These are phyloP conservation scores for Fusarium equiseti DNA, from an alignment of 2,329 filamentous ascomycete species.

Conservation along the genomic window DNA sequence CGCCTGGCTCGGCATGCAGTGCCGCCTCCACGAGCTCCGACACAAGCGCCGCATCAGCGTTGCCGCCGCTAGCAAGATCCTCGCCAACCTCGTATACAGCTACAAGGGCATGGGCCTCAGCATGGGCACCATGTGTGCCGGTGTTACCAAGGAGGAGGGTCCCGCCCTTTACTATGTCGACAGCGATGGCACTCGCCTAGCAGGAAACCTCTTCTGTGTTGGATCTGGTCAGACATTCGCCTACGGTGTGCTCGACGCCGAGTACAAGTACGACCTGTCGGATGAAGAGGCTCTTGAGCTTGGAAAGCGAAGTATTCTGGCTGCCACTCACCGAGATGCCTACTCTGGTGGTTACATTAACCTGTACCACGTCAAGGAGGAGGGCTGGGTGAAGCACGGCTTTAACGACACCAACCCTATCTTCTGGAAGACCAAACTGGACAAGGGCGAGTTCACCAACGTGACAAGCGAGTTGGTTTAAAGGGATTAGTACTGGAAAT, in stretches of 20 bases:
- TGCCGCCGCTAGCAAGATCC: constrained; percentile 96
- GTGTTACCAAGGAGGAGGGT: constrained; percentile 94
- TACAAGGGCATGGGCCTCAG: constrained; percentile 99
- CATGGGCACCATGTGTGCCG: constrained; percentile 99
- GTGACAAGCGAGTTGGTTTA: constrained; percentile 82
- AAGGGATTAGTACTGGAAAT: constrained; percentile 12
- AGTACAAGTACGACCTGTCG: constrained; percentile 90
- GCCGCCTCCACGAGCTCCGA: constrained; percentile 97
- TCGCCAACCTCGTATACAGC: constrained; percentile 96
- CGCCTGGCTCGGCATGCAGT: constrained; percentile 98
- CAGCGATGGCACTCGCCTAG: constrained; percentile 87
- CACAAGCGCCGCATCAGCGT: constrained; percentile 99
- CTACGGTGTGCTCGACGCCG: constrained; percentile 95
- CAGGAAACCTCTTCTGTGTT: constrained; percentile 97
- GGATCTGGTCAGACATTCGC: constrained; percentile 98
- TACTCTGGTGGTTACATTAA: constrained; percentile 99
- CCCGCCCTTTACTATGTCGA: constrained; percentile 99
- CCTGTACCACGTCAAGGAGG: constrained; percentile 98
- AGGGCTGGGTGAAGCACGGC: constrained; percentile 98
- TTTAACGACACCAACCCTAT: constrained; percentile 99
- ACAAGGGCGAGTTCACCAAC: constrained; percentile 98
- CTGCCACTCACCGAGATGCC: constrained; percentile 96
- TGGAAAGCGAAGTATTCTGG: constrained; percentile 90
- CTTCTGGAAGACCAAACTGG: constrained; percentile 99
- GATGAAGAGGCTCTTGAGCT: constrained; percentile 92